Evolutionary conservation across 2,329 filamentous ascomycete genomes (phyloP), one percentile per base, ranked within the genome.

Genomic region (Lomentospora prolificans): DNA sequence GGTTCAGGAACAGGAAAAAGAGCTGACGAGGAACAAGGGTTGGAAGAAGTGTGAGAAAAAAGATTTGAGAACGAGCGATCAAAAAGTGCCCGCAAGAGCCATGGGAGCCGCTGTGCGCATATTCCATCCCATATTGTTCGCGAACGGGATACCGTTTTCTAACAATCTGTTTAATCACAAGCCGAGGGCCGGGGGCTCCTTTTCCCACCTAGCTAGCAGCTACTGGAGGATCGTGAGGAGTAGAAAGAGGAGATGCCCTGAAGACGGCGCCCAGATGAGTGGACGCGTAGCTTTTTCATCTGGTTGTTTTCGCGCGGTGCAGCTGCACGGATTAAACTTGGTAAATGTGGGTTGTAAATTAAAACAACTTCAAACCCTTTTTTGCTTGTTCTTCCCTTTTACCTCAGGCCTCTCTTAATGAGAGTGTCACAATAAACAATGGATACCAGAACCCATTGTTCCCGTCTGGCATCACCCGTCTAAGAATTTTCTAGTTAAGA

Each of bases 251-350:
- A 22, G 44, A 48, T 19, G 44, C 19, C 44, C 44, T 48, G 17
- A 48, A 25, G 17, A 48, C n/a, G 44, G 44, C 44, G 44, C 44
- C 44, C 44, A 25, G 44, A 48, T 48, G 22, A 48, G n/a, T 48
- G 44, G 17, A 48, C 44, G 44, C 44, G 44, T 48, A 48, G 44
- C n/a, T 22, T 48, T 48, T 48, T 22, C 17, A 48, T 48, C 22
- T 48, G 22, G 44, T 22, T 48, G 44, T 48, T 48, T 48, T 48
- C 44, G 17, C 44, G 44, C 44, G 44, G 8, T 17, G 1, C 17
- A 27, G 44, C 44, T 48, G 17, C 44, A 48, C 17, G 22, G 22
- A 17, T 33, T 33, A 33, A 33, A 33, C 30, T 33, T 33, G 30
- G 30, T 33, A 33, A 33, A 12, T 33, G 30, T 33, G 30, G 30